phyloP scores from a whole-genome alignment of 306 rosid species.

The Cucurbita ficifolia region DNA sequence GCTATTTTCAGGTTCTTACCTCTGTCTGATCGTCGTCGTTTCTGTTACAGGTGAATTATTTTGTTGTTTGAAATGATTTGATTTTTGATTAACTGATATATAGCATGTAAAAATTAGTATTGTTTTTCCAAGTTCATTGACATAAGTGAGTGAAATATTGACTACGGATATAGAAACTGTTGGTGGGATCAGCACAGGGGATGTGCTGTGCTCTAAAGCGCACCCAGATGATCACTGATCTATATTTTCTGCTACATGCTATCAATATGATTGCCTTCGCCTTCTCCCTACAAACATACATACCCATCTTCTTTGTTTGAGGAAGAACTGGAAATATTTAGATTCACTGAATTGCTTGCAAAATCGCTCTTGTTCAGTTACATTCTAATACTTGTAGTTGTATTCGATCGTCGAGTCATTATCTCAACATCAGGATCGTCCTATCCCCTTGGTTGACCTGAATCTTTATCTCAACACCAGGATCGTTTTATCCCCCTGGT shows the following conservation, averaged over 20 bases:
- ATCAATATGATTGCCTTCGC: not conserved
- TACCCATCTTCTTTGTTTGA: not conserved
- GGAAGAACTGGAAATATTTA: not conserved
- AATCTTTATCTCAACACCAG: not conserved
- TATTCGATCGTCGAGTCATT: not conserved
- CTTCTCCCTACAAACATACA: not conserved
- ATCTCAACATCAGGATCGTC: not conserved
- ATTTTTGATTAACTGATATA: constrained; percentile 3
- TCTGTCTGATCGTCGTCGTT: not conserved
- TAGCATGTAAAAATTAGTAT: constrained; percentile 7
- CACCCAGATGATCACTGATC: not conserved
- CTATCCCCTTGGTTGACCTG: too few species aligned
- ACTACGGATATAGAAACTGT: constrained; percentile 2
- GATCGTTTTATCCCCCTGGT: not conserved
- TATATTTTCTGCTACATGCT: not conserved
- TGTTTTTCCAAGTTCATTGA: constrained; percentile 2
- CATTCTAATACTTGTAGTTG: not conserved
- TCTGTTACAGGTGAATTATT: not conserved
- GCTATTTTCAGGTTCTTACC: constrained; percentile 2
- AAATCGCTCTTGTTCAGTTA: not conserved
- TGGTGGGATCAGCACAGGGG: constrained; percentile 1
- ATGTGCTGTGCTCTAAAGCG: not conserved
- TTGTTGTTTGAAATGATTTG: constrained; percentile 1
- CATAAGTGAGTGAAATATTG: constrained; percentile 8
- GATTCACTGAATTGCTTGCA: not conserved